Base-by-base conservation (phyloP, 73 alveolate genomes). In the Durusdinium trenchii region DNA sequence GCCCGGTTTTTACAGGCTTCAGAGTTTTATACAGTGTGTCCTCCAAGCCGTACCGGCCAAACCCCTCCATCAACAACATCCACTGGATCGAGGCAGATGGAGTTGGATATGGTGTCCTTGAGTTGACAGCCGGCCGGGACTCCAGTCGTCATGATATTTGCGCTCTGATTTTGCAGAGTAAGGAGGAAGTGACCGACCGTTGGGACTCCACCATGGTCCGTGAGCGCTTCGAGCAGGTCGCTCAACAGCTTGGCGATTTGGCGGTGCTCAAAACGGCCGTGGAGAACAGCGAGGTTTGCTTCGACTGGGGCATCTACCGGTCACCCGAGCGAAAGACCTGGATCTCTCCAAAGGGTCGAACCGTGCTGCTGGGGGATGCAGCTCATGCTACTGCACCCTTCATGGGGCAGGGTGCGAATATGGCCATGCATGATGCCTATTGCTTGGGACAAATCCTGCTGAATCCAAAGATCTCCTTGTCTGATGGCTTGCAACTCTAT, bases 401-500 rank as follows among this genome's bases (percentile, higher is more conserved):
- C 96, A 89, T 89, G 96, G 96, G 96, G 40, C 96, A 89, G 40
- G 96, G 96, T 32, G 96, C 96, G 69, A 89, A 89, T 52, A 89
- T 89, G 96, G 96, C 96, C 20, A 89, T 89, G 96, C 96, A 89
- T 52, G 96, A 89, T 5, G 96, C 86, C 51, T 89, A 42, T 40
- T 64, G 86, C 71, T 28, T 89, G 86, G 62, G 75, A 36, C 62
- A 75, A 10, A 52, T 89, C 71, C 67, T 89, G 96, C 52, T 32
- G 51, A 62, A 89, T 35, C 75, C 45, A 9, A 35, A 89, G 43
- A 73, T 89, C 86, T 47, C 96, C 20, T 40, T 89, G 43, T 51
- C 32, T 1, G 96, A 89, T 18, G 86, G 96, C 71, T 52, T 89
- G 36, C 64, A 40, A 9, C 83, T 89, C 52, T 89, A 89, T 28